Evolutionary conservation across 495 filamentous ascomycete species (phyloP).

Genomic region (Tuber calosporum): DNA sequence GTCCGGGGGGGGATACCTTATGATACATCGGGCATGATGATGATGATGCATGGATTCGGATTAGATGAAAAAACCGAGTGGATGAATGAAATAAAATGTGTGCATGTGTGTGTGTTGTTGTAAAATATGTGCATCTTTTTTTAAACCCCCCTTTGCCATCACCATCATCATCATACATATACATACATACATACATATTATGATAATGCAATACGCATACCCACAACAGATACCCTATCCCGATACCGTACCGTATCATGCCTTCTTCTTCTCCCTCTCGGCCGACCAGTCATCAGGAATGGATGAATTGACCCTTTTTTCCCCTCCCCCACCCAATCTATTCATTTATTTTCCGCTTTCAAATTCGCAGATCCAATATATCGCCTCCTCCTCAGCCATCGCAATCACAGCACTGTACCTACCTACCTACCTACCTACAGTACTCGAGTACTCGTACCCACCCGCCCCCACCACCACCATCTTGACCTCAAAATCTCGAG

Average conservation of each 20-base stretch:
- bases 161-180: too few species aligned
- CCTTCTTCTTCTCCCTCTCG: too few species aligned
- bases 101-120: neutral
- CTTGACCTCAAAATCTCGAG: neutral
- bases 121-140: neutral
- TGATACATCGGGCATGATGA: neutral
- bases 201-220: too few species aligned
- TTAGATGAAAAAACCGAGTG: neutral
- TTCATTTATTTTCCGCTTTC: neutral
- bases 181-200: too few species aligned
- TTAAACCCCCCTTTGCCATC: neutral
- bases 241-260: too few species aligned
- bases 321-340: too few species aligned
- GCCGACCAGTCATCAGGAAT: too few species aligned
- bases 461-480: conserved; percentile 4
- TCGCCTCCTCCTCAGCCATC: neutral
- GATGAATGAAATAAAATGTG: neutral
- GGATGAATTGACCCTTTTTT: neutral
- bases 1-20: too few species aligned
- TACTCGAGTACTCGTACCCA: too few species aligned
- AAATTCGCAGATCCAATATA: neutral
- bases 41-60: neutral
- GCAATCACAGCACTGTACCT: neutral
- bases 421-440: too few species aligned
- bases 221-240: neutral